Conservation (phyloP, 495 filamentous ascomycete species). For the Neurospora sp. region DNA sequence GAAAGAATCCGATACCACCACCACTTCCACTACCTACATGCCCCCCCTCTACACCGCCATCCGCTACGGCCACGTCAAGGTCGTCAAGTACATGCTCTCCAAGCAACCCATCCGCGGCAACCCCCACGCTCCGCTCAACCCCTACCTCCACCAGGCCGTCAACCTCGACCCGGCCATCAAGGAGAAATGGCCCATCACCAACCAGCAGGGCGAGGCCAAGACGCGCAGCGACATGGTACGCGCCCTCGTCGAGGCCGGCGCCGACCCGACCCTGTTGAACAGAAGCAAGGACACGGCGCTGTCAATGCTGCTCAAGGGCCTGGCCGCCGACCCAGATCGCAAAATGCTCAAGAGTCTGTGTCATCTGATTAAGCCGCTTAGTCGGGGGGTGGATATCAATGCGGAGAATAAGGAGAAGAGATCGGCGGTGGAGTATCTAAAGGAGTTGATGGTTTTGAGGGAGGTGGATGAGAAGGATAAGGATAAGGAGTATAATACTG, state of each 20-base stretch:
- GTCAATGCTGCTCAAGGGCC: background rate
- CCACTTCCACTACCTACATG: background rate
- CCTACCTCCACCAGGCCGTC: conserved; percentile 1
- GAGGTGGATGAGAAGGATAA: background rate
- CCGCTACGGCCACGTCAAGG: background rate
- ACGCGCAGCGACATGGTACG: background rate
- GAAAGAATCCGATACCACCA: background rate
- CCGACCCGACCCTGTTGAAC: background rate
- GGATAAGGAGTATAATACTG: background rate
- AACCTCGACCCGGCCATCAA: background rate
- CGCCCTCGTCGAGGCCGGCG: conserved; percentile 1
- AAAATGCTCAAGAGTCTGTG: background rate
- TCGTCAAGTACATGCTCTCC: background rate
- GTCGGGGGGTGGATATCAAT: conserved; percentile 1
- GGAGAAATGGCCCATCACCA: background rate
- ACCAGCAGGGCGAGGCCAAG: background rate
- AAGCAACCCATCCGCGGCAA: conserved; percentile 2
- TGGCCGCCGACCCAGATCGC: background rate
- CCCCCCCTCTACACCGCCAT: background rate
- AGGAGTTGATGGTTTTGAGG: background rate
- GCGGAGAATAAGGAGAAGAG: background rate
- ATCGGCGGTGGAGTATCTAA: background rate
- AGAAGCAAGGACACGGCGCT: background rate
- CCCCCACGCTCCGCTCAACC: background rate
- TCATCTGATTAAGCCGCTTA: conserved; percentile 1